Base-by-base conservation (phyloP, 2,329 filamentous ascomycete species). In the Hypoxylon sp. region DNA sequence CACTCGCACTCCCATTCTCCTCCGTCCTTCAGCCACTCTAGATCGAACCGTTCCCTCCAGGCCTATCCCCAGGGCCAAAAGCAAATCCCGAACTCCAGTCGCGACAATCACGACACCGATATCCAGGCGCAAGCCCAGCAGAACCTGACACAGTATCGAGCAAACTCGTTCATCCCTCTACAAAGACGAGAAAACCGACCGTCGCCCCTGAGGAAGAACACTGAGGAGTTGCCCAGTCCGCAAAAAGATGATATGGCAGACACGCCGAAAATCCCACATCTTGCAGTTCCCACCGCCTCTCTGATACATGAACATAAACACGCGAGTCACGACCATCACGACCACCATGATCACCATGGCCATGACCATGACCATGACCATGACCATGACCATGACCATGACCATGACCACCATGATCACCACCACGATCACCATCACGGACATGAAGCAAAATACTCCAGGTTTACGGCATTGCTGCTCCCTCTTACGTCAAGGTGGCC, bases 381-480 rank as follows among this genome's bases (percentile, higher is more conserved):
- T 6, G 55, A 66, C 1, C 54, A 60, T 18, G 29, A 69, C n/a
- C 65, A 76, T 41, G 49, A 55, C 13, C 56, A 74, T 15, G 40
- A 40, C 13, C 65, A 68, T 29, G 18, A 29, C 49, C 58, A 65
- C 17, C 38, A 67, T 37, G 55, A 62, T 8, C 51, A 62, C 31
- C 66, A 71, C 20, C 56, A 67, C 18, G 66, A 50, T 10, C 60
- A 67, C 33, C 47, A 63, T n/a, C 58, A 63, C n/a, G 45, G 62
- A 3, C 54, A 56, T 29, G 42, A 51, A 77, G 46, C 76, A 78
- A 54, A 75, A 75, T 81, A 85, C 35, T 96, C 92, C 0, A 79
- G 77, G 42, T 79, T 96, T 33, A 96, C 94, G 0, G 84, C 81
- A 11, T 83, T 88, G 52, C 73, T 98, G 3, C 79, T 98, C n/a